Evolutionary conservation across 805 yeast genomes (phyloP).

Genomic region (Zygotorulaspora chibaensis): DNA sequence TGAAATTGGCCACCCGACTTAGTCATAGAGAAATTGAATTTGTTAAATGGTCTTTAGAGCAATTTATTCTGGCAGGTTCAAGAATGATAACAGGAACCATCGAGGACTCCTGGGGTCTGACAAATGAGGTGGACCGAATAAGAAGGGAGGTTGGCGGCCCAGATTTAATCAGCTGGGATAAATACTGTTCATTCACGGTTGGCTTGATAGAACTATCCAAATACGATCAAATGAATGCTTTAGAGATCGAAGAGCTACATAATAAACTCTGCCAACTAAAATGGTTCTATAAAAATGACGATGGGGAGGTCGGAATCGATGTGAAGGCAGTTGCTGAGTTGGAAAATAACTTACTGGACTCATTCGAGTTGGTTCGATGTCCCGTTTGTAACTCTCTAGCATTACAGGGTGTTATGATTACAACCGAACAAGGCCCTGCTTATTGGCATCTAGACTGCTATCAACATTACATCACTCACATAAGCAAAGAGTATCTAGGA

Average conservation of each 20-base stretch:
- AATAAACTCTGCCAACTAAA: slow-evolving; percentile 21
- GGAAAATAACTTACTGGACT: slow-evolving; percentile 21
- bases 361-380: slow-evolving; percentile 21
- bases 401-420: slow-evolving; percentile 27
- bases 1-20: slow-evolving; percentile 30
- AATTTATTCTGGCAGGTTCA: slow-evolving; percentile 10
- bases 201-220: slow-evolving; percentile 23
- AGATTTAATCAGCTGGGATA: slow-evolving; percentile 12
- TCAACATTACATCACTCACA: slow-evolving; percentile 29
- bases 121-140: slow-evolving; percentile 18
- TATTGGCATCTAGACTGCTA: slow-evolving; percentile 33
- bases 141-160: slow-evolving; percentile 7
- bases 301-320: slow-evolving; percentile 29
- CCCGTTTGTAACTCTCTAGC: slow-evolving; percentile 22
- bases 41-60: slow-evolving; percentile 28
- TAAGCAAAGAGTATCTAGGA: slow-evolving; percentile 20
- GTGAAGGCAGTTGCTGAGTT: slow-evolving; percentile 25
- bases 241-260: slow-evolving; percentile 22
- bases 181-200: slow-evolving; percentile 15
- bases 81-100: not conserved
- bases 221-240: slow-evolving; percentile 17
- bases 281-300: slow-evolving; percentile 26
- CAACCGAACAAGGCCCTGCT: slow-evolving; percentile 6
- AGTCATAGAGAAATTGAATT: slow-evolving; percentile 27
- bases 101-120: slow-evolving; percentile 1